Evolutionary conservation across 805 yeast genomes (phyloP).

Genomic region (Suhomyces xylopsoci): DNA sequence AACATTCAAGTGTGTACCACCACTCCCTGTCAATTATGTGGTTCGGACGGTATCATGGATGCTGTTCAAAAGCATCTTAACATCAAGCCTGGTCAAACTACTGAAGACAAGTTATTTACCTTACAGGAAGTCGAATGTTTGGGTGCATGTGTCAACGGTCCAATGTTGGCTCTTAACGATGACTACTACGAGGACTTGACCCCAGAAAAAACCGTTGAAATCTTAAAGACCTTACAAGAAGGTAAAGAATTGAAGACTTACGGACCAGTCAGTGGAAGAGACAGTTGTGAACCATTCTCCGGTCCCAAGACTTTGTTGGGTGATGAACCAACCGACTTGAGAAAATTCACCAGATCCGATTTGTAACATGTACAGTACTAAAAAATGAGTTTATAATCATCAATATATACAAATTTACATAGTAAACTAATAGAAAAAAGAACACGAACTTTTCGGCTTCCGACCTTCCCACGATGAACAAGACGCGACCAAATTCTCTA

Average conservation of each 20-base stretch:
- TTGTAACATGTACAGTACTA: slow-evolving; percentile 34
- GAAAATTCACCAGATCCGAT: slow-evolving; percentile 69
- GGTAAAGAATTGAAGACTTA: slow-evolving; percentile 55
- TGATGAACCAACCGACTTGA: slow-evolving; percentile 65
- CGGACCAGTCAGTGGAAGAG: slow-evolving; percentile 74
- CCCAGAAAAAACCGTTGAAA: slow-evolving; percentile 55
- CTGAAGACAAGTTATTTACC: slow-evolving; percentile 71
- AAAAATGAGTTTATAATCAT: not conserved
- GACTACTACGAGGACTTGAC: slow-evolving; percentile 82
- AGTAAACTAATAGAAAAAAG: not conserved
- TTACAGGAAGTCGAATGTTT: slow-evolving; percentile 86
- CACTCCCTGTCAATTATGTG: slow-evolving; percentile 84
- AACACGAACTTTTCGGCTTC: not conserved
- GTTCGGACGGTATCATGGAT: slow-evolving; percentile 73
- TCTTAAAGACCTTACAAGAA: slow-evolving; percentile 59
- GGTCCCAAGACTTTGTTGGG: slow-evolving; percentile 62
- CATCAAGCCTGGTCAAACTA: slow-evolving; percentile 74
- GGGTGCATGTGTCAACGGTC: slow-evolving; percentile 91
- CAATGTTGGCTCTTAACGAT: slow-evolving; percentile 83
- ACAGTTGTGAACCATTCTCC: slow-evolving; percentile 71
- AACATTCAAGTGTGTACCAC: slow-evolving; percentile 86
- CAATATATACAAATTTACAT: not conserved
- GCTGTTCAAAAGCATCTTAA: slow-evolving; percentile 60
- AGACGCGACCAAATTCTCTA: not conserved
- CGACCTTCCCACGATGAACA: not conserved